Evolutionary conservation across 2,329 filamentous ascomycete genomes (phyloP).

Genomic region (Ophiostoma perfectum): DNA sequence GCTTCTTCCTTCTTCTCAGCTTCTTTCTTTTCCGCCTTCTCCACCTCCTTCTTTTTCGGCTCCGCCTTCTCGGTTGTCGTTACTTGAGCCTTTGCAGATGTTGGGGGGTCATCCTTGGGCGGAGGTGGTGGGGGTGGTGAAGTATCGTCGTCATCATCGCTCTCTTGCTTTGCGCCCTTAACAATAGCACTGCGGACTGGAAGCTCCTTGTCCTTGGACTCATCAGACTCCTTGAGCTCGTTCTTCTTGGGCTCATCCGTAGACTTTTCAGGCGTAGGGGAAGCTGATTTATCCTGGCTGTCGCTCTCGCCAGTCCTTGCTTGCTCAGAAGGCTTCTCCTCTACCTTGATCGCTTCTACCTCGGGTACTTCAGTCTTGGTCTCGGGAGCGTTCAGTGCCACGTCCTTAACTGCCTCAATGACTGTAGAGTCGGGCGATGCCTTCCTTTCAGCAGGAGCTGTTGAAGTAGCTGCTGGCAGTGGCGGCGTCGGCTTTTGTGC

Average conservation of each 20-base stretch:
- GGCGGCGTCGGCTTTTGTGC: slow-evolving; percentile 4
- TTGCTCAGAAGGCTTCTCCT: background rate
- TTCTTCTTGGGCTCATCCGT: background rate
- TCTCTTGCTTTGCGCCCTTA: slow-evolving; percentile 10
- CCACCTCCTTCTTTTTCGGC: background rate
- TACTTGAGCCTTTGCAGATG: background rate
- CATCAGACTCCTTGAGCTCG: too few relatives aligned
- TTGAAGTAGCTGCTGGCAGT: background rate
- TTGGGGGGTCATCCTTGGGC: slow-evolving; percentile 12
- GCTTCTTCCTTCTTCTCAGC: background rate
- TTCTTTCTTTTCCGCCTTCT: background rate
- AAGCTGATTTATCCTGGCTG: background rate
- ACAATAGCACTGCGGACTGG: background rate
- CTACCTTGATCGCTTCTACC: background rate
- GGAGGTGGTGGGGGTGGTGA: slow-evolving; percentile 9
- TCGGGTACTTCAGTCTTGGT: background rate
- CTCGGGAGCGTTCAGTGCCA: background rate
- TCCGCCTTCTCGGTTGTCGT: background rate
- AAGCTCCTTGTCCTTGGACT: background rate
- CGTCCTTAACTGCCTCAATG: slow-evolving; percentile 5
- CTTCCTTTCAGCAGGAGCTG: background rate
- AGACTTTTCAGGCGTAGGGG: background rate
- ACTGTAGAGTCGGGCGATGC: background rate
- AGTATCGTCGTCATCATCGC: background rate
- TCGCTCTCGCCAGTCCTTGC: too few relatives aligned